Percentiles rank a stretch among this genome's conserved stretches.
Evolutionary conservation across 768 basidiomycete species (phyloP).

Genomic region (Suillus decipiens): DNA sequence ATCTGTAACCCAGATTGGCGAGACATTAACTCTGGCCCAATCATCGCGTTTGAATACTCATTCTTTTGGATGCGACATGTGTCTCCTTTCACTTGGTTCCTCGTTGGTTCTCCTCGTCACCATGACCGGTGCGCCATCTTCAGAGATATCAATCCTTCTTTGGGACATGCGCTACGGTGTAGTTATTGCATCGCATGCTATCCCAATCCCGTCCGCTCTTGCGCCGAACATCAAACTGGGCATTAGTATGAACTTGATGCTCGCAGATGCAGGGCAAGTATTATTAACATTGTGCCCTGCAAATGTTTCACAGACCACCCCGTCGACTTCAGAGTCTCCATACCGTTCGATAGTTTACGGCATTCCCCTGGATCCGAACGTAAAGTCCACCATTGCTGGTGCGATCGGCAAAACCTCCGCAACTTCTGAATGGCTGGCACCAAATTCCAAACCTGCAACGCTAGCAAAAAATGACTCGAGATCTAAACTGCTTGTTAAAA

Average conservation of each 20-base stretch:
- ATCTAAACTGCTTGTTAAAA: constrained; percentile 36
- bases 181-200: constrained; percentile 52
- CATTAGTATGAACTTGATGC: constrained; percentile 34
- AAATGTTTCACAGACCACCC: constrained; percentile 27
- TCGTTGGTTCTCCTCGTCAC: constrained; percentile 60
- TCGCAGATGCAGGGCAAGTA: constrained; percentile 46
- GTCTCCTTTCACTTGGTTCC: constrained; percentile 52
- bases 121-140: constrained; percentile 28
- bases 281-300: constrained; percentile 43
- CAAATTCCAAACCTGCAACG: constrained; percentile 9
- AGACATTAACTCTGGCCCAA: constrained; percentile 26
- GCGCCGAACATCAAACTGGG: constrained; percentile 28
- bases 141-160: constrained; percentile 55
- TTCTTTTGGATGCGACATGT: constrained; percentile 23
- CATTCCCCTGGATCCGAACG: constrained; percentile 55
- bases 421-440: constrained; percentile 47
- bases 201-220: constrained; percentile 51
- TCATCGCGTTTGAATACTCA: constrained; percentile 22
- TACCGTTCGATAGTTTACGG: constrained; percentile 56
- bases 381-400: constrained; percentile 59
- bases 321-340: constrained; percentile 24
- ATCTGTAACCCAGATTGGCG: constrained; percentile 21
- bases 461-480: constrained; percentile 22
- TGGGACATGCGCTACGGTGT: constrained; percentile 75
- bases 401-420: constrained; percentile 56